Conservation (phyloP, 1,284 basidiomycete genomes). For the Boletus mariae region DNA sequence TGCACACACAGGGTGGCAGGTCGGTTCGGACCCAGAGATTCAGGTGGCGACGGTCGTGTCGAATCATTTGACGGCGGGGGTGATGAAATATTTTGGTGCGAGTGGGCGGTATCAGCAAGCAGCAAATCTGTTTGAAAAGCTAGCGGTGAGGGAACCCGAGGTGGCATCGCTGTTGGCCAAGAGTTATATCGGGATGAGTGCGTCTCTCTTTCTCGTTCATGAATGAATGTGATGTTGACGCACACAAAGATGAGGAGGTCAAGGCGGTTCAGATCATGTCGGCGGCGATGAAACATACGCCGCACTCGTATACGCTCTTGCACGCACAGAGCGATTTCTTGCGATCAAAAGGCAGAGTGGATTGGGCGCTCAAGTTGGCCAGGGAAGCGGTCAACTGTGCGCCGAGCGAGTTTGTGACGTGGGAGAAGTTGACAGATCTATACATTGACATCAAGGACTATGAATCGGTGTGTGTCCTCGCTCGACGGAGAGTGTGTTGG, state of each 20-base stretch:
- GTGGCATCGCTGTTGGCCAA: constrained; percentile 85
- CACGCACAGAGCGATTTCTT: constrained; percentile 96
- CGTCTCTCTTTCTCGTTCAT: constrained; percentile 28
- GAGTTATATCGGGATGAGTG: constrained; percentile 97
- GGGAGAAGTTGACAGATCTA: constrained; percentile 95
- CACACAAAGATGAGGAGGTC: constrained; percentile 84
- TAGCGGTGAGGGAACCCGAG: constrained; percentile 84
- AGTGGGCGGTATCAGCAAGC: constrained; percentile 85
- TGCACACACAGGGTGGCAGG: constrained; percentile 81
- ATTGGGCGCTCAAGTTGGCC: constrained; percentile 92
- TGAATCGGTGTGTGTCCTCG: constrained; percentile 54
- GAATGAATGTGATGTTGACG: not conserved
- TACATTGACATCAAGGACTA: constrained; percentile 90
- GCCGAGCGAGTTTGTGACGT: constrained; percentile 96
- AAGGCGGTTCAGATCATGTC: constrained; percentile 96
- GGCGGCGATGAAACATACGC: constrained; percentile 77
- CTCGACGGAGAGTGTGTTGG: no score
- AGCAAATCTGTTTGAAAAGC: constrained; percentile 93
- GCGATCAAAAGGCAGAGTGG: constrained; percentile 75
- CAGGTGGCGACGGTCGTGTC: constrained; percentile 98
- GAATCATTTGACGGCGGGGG: constrained; percentile 92
- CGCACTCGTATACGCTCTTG: constrained; percentile 90
- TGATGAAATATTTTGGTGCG: constrained; percentile 97
- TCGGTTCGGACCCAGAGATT: constrained; percentile 97
- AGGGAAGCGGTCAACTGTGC: constrained; percentile 96